Conservation (phyloP, 1,284 basidiomycete genomes). For the Cutaneotrichosporon spelunceum region DNA sequence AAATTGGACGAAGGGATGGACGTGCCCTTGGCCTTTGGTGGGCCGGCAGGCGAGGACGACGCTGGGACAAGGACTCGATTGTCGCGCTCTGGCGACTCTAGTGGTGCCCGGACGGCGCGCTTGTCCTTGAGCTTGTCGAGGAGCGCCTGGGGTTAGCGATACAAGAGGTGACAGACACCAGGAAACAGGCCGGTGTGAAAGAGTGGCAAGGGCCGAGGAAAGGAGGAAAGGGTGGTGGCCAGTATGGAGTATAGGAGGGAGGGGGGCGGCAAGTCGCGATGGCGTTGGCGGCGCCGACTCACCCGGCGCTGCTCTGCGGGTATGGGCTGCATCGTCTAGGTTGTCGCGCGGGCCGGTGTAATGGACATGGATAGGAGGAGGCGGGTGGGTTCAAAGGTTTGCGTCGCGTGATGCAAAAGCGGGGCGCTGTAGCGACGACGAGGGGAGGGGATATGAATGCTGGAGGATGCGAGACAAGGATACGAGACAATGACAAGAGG, state of each 20-base stretch:
- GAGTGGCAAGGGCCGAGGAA: neutral
- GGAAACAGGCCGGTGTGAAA: neutral
- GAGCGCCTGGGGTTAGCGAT: neutral
- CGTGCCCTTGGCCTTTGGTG: neutral
- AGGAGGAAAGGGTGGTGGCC: neutral
- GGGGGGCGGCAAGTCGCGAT: neutral
- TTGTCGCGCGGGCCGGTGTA: neutral
- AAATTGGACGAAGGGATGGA: conserved; percentile 20
- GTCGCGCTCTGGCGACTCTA: conserved; percentile 6
- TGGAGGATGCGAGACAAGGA: neutral
- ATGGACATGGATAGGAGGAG: neutral
- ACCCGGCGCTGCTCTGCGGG: neutral
- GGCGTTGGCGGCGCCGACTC: too few relatives aligned
- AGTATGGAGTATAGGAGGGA: neutral
- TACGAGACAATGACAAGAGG: neutral
- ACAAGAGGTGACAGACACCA: too few relatives aligned
- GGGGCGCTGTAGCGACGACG: neutral
- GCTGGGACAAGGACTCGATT: conserved; percentile 14
- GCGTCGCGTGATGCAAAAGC: neutral
- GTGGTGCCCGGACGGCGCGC: neutral
- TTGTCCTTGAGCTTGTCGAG: neutral
- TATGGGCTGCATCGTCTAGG: neutral
- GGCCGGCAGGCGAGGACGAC: conserved; percentile 11
- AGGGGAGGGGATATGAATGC: neutral
- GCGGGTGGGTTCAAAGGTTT: neutral